Evolutionary conservation across 352 stramenopile genomes (phyloP), one percentile per base, ranked within the genome.

Genomic region (Sclerospora graminicola): DNA sequence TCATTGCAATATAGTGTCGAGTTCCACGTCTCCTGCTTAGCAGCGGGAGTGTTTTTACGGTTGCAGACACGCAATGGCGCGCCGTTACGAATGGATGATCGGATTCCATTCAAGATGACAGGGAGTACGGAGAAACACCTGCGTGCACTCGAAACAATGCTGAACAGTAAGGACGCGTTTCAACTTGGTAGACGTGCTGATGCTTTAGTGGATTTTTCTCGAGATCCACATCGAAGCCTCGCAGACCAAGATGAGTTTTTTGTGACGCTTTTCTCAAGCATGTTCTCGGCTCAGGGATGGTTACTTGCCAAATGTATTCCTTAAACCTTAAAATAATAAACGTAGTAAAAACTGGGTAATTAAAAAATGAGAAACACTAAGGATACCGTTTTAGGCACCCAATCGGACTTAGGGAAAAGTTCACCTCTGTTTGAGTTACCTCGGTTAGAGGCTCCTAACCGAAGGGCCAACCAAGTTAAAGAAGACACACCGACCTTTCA

Each of bases 181-280:
- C 69, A 80, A 36, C 54, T 93, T 5, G 69, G 74, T 32, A 66
- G 76, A 45, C 72, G 79, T 14, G 81, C 79, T 41, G 81, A 93
- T 52, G 73, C 65, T 36, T 51, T 91, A 34, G 47, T 90, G n/a
- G 51, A 61, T 14, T 89, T 93, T 27, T 47, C 82, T 41, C 63
- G 62, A 46, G 69, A 75, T 49, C 56, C 79, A 2, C 63, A 60
- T 30, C 74, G 75, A 35, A 89, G 76, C 41, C 71, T 93, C 11
- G 75, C 70, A 5, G 82, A 93, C 59, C 77, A 89, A 41, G 79
- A 89, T 42, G 79, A 89, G 56, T 89, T 89, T 46, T 88, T 89
- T 35, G 71, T 87, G 33, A 84, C 74, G 23, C 56, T 93, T 23
- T 89, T 93, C 35, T 83, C 74, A 13, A 78, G 79, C 29, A 83